These are phyloP conservation scores for Trichoderma sp. DNA, from an alignment of 2,329 filamentous ascomycete genomes.

Conservation along the genomic window DNA sequence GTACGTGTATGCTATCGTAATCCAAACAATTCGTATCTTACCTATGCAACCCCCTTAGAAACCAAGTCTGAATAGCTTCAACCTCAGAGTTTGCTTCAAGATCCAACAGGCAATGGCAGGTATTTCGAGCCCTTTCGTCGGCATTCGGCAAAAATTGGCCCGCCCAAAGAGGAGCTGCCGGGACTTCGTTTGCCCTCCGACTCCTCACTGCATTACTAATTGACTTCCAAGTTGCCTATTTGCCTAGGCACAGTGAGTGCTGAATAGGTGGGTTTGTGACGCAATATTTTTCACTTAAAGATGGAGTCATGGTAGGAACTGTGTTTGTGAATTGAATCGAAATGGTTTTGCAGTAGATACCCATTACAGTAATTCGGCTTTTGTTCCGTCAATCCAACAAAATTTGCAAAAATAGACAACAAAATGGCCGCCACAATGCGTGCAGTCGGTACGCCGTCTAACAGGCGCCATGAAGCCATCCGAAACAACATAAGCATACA, in stretches of 20 bases:
- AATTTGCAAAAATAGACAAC: neutral
- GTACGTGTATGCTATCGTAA: neutral
- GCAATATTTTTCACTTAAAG: neutral
- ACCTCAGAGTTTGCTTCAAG: neutral
- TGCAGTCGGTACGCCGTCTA: conserved; percentile 42
- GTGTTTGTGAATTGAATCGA: neutral
- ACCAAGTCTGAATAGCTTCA: neutral
- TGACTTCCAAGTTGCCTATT: neutral
- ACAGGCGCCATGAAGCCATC: neutral
- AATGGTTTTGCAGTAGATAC: neutral
- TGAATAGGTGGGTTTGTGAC: conserved; percentile 7
- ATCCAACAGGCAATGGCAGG: neutral
- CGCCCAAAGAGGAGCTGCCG: neutral
- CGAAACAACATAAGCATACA: neutral
- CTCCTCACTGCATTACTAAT: conserved; percentile 15
- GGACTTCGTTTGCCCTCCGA: neutral
- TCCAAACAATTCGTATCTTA: neutral
- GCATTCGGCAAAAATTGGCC: neutral
- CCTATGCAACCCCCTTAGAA: neutral
- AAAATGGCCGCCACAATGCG: conserved; percentile 42
- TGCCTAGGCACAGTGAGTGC: neutral
- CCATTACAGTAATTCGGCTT: no score
- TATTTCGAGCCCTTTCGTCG: neutral
- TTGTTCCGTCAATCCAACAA: neutral
- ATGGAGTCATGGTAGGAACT: neutral